phyloP scores from a whole-genome alignment of 345 rosid species.

The Hibiscus syriacus region DNA sequence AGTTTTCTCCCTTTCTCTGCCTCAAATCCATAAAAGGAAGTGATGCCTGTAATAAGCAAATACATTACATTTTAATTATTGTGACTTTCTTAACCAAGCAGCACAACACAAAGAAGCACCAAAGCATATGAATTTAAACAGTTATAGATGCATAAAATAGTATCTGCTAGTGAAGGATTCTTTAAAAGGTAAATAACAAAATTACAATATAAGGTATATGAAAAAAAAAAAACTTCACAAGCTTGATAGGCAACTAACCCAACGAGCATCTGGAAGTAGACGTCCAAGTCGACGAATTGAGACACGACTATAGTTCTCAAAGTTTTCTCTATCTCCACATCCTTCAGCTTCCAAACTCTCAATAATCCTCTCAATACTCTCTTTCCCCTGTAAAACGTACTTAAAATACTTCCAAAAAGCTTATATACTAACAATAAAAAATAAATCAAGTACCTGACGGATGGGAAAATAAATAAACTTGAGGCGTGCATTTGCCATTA shows the following conservation, averaged over 20 bases:
- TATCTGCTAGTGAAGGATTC: background rate
- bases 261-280: constrained; percentile 74
- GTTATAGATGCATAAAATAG: background rate
- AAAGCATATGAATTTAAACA: background rate
- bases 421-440: background rate
- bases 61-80: background rate
- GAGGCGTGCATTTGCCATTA: constrained; percentile 60
- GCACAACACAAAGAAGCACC: background rate
- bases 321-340: constrained; percentile 36
- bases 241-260: constrained; percentile 41
- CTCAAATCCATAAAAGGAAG: constrained; percentile 62
- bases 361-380: constrained; percentile 49
- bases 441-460: constrained; percentile 36
- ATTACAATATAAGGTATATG: background rate
- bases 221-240: background rate
- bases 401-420: background rate
- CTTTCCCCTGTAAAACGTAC: constrained; percentile 50
- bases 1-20: constrained; percentile 43
- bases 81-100: background rate
- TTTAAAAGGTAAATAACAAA: background rate
- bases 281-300: constrained; percentile 74
- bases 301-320: constrained; percentile 45
- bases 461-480: constrained; percentile 63
- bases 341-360: constrained; percentile 40
- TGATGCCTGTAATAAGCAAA: constrained; percentile 27